Base-by-base conservation (phyloP, 2,329 filamentous ascomycete species). In the Neofusicoccum cordaticola region DNA sequence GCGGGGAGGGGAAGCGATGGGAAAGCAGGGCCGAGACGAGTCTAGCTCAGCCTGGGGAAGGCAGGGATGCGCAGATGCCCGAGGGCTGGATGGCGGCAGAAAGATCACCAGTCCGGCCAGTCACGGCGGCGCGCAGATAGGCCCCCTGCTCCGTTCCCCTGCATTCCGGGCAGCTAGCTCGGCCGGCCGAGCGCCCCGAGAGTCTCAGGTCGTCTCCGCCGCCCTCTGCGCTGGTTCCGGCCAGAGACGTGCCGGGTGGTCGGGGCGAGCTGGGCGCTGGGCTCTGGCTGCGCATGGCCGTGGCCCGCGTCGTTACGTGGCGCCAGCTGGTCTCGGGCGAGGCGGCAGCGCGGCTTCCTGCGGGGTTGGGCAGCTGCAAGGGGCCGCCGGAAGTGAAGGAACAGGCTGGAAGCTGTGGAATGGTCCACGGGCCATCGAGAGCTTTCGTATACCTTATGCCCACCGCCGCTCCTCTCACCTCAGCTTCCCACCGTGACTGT, bases 321-420 rank as follows among this genome's bases (percentile, higher is more conserved):
- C 51, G 27, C n/a, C 9, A 11, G 19, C 51, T 42, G 37, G 34
- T 31, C 8, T n/a, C 48, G 48, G 27, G 48, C 45, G 31, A 52
- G 50, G 50, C 50, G 50, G 15, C 50, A 52, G 50, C 45, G 13
- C 31, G 22, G 19, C 45, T 35, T n/a, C 27, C 37, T 53, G 50
- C 56, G 56, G 56, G 41, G 56, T 47, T 60, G 41, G 56, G 56
- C 53, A 45, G 53, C 56, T 56, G 56, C 56, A 60, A 60, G 56
- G 56, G 56, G 56, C 53, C 53, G 53, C 39, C 53, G 22, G 19
- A 19, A 13, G 39, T 8, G 56, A 60, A 47, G 27, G 56, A 60
- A 35, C 56, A 41, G 56, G 42, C 42, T 60, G 56, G 41, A 60
- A 57, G 12, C 52, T 19, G 35, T 57, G 52, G 52, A 42, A 57